These are phyloP conservation scores for Aspergillus hancockii DNA, from an alignment of 495 filamentous ascomycete genomes.

Conservation along the genomic window DNA sequence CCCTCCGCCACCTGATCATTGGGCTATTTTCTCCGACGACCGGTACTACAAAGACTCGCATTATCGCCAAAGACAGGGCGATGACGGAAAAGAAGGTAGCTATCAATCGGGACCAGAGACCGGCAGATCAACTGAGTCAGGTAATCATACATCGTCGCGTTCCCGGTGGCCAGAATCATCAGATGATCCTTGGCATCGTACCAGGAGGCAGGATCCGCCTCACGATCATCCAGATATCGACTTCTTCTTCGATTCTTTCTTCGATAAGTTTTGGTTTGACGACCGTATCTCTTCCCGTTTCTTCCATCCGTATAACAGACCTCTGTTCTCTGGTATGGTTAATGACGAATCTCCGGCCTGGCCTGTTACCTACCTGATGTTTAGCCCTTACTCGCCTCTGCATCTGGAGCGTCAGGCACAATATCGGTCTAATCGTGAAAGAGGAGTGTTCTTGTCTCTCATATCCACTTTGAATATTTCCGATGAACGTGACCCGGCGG, in stretches of 20 bases:
- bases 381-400: conserved; percentile 55
- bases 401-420: conserved; percentile 44
- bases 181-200: conserved; percentile 18
- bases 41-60: conserved; percentile 26
- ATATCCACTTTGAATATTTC: conserved; percentile 34
- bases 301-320: conserved; percentile 28
- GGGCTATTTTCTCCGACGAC: conserved; percentile 39
- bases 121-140: conserved; percentile 10
- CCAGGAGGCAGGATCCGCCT: conserved; percentile 7
- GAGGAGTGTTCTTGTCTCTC: conserved; percentile 40
- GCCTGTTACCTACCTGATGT: conserved; percentile 43
- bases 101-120: conserved; percentile 13
- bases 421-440: conserved; percentile 25
- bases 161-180: conserved; percentile 18
- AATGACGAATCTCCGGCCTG: conserved; percentile 36
- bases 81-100: conserved; percentile 18
- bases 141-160: conserved; percentile 11
- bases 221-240: conserved; percentile 23
- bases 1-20: conserved; percentile 32
- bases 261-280: conserved; percentile 36
- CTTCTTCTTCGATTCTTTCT: conserved; percentile 38
- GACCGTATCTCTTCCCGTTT: conserved; percentile 32
- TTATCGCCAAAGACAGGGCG: conserved; percentile 21
- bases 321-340: conserved; percentile 33
- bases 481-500: conserved; percentile 31